phyloP scores from a whole-genome alignment of 495 filamentous ascomycete genomes.

The Viridothelium virens region DNA sequence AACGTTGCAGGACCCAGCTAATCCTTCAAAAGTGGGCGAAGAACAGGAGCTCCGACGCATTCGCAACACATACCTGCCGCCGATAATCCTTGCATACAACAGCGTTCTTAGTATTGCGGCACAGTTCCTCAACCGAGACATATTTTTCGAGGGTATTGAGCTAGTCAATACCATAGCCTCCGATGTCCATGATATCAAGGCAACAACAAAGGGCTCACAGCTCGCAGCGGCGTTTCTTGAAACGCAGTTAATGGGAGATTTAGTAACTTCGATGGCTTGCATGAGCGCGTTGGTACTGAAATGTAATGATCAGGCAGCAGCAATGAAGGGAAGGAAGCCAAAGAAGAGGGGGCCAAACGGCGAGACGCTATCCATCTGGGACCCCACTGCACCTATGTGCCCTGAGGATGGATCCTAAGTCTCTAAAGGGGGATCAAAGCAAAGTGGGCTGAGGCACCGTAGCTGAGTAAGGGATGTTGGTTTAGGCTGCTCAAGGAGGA shows the following conservation, averaged over 20 bases:
- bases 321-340: neutral
- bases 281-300: neutral
- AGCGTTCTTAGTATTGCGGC: constrained; percentile 42
- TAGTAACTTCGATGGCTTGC: constrained; percentile 7
- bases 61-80: constrained; percentile 68
- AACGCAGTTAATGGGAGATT: neutral
- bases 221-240: neutral
- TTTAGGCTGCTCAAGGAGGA: neutral
- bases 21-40: constrained; percentile 17
- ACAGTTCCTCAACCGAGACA: neutral
- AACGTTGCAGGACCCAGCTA: neutral
- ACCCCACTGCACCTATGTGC: neutral
- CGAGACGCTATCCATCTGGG: constrained; percentile 8
- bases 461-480: neutral
- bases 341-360: constrained; percentile 7
- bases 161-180: neutral
- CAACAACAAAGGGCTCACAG: neutral
- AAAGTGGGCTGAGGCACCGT: neutral
- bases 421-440: neutral
- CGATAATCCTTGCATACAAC: constrained; percentile 72
- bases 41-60: constrained; percentile 40
- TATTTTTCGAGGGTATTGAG: neutral
- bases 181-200: neutral
- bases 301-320: neutral
- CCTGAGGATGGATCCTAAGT: neutral